Base-by-base conservation (phyloP, 257 asterid species). In the Scutellaria galericulata region DNA sequence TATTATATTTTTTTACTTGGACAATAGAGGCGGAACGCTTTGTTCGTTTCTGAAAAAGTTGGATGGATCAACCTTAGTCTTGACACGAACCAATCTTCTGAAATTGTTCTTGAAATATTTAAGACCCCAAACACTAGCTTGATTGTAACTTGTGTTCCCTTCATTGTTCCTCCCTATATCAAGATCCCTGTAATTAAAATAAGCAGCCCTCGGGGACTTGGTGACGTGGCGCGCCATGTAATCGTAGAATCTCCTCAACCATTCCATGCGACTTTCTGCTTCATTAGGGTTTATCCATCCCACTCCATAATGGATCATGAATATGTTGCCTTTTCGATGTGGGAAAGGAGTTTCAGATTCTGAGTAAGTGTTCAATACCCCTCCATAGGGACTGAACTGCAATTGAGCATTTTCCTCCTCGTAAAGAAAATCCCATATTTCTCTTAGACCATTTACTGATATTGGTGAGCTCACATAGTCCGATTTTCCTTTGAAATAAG, bases 21-120 rank as follows among this genome's bases (percentile, higher is more conserved):
- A 31, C 37, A 31, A 31, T 7, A 53, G 5, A 13, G 79, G 83
- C 1, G 83, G 83, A 64, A 83, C 47, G 62, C 85, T 80, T 60
- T 80, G 87, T 66, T 82, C 86, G n/a, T 82, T 83, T 64, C 82
- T 59, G 65, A 80, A 83, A 10, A 83, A 80, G 64, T 83, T 83
- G 8, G 76, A 61, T 1, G 87, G 87, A 75, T 83, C 85, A 14
- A 84, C 75, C 68, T 45, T 39, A 1, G 72, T 81, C 75, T 84
- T 84, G 35, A 84, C 80, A 10, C 64, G 68, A 48, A 84, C 84
- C 9, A 81, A 48, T 35, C 86, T 62, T 4, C 37, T 47, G 14
- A 84, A 84, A 27, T 84, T 84, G 50, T 53, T 67, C 65, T 65
- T 45, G 54, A 83, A 83, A 39, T 83, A 83, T 13, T 46, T 80